phyloP scores from a whole-genome alignment of 352 stramenopile species.

The Phytophthora chlamydospora region DNA sequence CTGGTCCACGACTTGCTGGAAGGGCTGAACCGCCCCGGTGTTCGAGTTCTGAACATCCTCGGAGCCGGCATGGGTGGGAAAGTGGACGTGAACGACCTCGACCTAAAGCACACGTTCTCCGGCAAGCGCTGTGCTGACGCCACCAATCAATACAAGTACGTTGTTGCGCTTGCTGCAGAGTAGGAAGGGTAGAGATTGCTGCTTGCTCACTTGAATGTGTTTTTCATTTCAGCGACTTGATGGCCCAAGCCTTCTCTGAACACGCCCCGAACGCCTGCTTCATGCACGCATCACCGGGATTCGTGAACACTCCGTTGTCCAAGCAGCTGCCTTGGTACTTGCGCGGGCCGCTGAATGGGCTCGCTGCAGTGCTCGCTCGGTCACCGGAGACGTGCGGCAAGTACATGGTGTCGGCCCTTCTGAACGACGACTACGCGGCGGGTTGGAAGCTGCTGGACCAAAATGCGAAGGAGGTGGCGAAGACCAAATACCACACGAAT shows the following conservation, averaged over 20 bases:
- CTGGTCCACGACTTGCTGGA: slow-evolving; percentile 19
- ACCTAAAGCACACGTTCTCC: slow-evolving; percentile 19
- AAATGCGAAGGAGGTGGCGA: slow-evolving; percentile 4
- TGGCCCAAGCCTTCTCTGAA: slow-evolving; percentile 22
- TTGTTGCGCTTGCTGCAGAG: not conserved
- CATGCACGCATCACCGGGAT: slow-evolving; percentile 16
- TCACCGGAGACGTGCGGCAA: slow-evolving; percentile 13
- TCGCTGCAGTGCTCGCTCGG: slow-evolving; percentile 3
- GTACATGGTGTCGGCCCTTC: slow-evolving; percentile 8
- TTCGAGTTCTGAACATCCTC: slow-evolving; percentile 21
- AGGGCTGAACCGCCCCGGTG: slow-evolving; percentile 16
- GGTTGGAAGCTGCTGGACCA: slow-evolving; percentile 20
- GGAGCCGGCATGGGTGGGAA: slow-evolving; percentile 8
- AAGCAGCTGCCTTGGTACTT: slow-evolving; percentile 12
- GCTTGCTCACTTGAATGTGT: too few relatives aligned
- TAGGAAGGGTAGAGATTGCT: too few relatives aligned
- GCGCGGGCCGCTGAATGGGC: slow-evolving; percentile 2
- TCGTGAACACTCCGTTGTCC: slow-evolving; percentile 2
- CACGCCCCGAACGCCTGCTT: slow-evolving; percentile 17
- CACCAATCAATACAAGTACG: slow-evolving; percentile 20
- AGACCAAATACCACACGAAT: slow-evolving; percentile 18
- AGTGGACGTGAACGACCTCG: slow-evolving; percentile 15
- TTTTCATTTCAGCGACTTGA: slow-evolving; percentile 15
- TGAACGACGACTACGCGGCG: slow-evolving; percentile 13
- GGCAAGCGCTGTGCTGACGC: slow-evolving; percentile 6